phyloP scores from a whole-genome alignment of 768 basidiomycete species.

The Serendipita indica region DNA sequence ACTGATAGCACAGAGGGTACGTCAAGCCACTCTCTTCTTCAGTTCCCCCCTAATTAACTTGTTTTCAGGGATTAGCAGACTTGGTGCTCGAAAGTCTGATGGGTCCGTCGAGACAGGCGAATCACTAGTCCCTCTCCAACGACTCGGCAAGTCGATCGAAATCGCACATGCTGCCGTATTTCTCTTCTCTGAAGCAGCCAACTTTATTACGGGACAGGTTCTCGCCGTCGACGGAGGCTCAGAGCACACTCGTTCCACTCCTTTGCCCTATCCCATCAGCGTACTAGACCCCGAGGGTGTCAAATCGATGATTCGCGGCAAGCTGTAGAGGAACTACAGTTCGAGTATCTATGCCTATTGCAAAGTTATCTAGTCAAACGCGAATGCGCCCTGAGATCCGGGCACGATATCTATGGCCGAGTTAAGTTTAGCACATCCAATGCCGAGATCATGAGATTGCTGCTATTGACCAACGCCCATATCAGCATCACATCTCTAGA shows the following conservation, averaged over 20 bases:
- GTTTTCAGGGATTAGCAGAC: not conserved
- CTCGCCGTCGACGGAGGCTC: constrained; percentile 53
- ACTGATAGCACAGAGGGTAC: constrained; percentile 61
- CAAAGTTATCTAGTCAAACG: no score
- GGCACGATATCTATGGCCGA: no score
- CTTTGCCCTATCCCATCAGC: not conserved
- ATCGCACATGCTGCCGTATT: constrained; percentile 60
- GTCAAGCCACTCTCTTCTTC: constrained; percentile 23
- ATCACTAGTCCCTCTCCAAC: constrained; percentile 27
- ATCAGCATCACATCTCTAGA: no score
- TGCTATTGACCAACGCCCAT: no score
- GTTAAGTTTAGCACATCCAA: no score
- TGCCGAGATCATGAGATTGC: no score
- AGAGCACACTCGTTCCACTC: constrained; percentile 26
- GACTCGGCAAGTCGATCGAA: constrained; percentile 44
- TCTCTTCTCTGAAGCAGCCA: constrained; percentile 67
- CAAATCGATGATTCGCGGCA: not conserved
- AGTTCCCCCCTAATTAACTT: no score
- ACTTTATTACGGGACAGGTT: constrained; percentile 64
- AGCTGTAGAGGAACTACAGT: no score
- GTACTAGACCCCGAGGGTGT: not conserved
- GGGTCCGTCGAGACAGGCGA: not conserved
- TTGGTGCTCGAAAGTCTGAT: constrained; percentile 11
- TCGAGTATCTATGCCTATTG: no score
- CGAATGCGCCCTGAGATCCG: no score